phyloP scores from a whole-genome alignment of 108 stramenopile genomes.

The Fistulifera pelliculosa region DNA sequence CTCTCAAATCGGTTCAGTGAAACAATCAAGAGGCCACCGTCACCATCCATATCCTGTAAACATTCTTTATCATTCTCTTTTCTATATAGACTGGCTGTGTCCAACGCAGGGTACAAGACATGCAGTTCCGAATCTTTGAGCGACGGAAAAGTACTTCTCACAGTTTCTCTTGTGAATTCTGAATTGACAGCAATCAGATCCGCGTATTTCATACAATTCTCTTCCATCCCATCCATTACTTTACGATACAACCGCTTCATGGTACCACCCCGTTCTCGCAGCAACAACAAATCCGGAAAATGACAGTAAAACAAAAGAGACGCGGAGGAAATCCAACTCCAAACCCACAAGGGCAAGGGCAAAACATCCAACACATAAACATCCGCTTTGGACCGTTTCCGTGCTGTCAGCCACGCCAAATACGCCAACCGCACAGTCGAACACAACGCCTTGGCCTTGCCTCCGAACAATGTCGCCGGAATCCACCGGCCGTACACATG shows the following conservation, averaged over 20 bases:
- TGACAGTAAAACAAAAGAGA: constrained; percentile 96
- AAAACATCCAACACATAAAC: constrained; percentile 84
- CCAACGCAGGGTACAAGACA: constrained; percentile 81
- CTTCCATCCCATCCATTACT: constrained; percentile 65
- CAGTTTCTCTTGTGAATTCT: constrained; percentile 77
- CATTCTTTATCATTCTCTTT: neutral
- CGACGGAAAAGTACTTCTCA: constrained; percentile 61
- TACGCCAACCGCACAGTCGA: constrained; percentile 64
- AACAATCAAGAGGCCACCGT: constrained; percentile 36
- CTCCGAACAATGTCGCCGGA: constrained; percentile 38
- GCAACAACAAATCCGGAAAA: constrained; percentile 93
- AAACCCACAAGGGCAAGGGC: constrained; percentile 78
- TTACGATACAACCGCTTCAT: constrained; percentile 46
- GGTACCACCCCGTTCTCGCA: constrained; percentile 14
- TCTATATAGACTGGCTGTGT: constrained; percentile 23
- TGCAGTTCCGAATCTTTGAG: constrained; percentile 18
- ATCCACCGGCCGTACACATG: constrained; percentile 66
- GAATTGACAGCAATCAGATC: constrained; percentile 91
- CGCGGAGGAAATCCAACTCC: constrained; percentile 39
- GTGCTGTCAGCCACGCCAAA: constrained; percentile 31
- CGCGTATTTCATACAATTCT: constrained; percentile 67
- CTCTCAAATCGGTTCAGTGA: constrained; percentile 95
- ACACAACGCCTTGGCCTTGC: constrained; percentile 49
- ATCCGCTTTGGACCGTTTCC: constrained; percentile 21
- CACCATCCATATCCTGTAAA: constrained; percentile 5